These are phyloP conservation scores for Blakeslea trispora DNA, from an alignment of 371 early-diverging fungal species.

Conservation along the genomic window DNA sequence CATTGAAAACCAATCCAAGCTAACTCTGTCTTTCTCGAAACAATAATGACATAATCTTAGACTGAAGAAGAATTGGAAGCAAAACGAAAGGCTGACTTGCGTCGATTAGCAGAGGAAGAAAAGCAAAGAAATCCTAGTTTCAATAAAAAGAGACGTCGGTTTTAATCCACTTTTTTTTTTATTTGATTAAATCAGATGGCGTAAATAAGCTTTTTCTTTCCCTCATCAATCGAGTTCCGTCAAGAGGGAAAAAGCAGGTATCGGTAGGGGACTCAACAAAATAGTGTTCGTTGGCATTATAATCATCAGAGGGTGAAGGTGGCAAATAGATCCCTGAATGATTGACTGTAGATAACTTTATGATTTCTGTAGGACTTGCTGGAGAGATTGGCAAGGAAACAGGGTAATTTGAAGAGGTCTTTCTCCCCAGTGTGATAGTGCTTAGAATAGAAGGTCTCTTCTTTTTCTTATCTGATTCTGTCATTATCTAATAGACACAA, in stretches of 20 bases:
- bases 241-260: background rate
- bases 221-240: too few relatives aligned
- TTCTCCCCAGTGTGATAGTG: too few relatives aligned
- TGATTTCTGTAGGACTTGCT: constrained; percentile 20
- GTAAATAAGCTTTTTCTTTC: constrained; percentile 8
- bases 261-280: constrained; percentile 3
- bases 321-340: constrained; percentile 42
- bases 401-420: too few relatives aligned
- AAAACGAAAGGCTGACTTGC: constrained; percentile 3
- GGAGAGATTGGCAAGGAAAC: background rate
- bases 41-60: too few relatives aligned
- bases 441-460: too few relatives aligned
- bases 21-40: too few relatives aligned
- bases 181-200: constrained; percentile 2
- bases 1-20: too few relatives aligned
- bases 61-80: constrained; percentile 6
- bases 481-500: too few relatives aligned
- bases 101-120: constrained; percentile 4
- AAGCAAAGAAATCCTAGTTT: background rate
- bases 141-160: constrained; percentile 4
- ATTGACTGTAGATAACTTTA: constrained; percentile 46
- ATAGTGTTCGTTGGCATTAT: constrained; percentile 2
- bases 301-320: constrained; percentile 32
- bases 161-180: constrained; percentile 1
- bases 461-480: too few relatives aligned